A percentile compares a stretch with the other conserved stretches of the same genome.
Conservation (phyloP, 2,329 filamentous ascomycete genomes). For the Pleomassaria siparia region DNA sequence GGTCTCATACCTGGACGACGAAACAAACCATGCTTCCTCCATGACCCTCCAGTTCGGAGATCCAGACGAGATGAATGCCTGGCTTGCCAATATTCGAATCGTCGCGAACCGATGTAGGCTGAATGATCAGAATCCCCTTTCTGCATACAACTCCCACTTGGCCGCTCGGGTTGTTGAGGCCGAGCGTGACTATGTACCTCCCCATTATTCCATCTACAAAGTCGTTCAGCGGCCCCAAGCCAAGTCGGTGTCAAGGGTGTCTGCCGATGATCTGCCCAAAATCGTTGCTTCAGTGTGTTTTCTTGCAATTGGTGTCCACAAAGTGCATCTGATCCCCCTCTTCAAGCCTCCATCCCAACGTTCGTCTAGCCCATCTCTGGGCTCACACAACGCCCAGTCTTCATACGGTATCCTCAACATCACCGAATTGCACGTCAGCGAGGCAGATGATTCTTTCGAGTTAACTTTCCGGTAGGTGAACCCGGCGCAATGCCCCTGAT, state of each 20-base stretch:
- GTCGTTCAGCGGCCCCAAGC: constrained; percentile 64
- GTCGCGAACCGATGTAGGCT: constrained; percentile 60
- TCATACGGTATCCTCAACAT: constrained; percentile 67
- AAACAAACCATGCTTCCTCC: constrained; percentile 60
- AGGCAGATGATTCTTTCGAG: constrained; percentile 67
- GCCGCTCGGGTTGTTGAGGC: constrained; percentile 64
- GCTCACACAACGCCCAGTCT: constrained; percentile 52
- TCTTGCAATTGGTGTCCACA: constrained; percentile 68
- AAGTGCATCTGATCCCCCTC: constrained; percentile 68
- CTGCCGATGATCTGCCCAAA: constrained; percentile 68
- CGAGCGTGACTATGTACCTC: constrained; percentile 68
- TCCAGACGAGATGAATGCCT: constrained; percentile 65
- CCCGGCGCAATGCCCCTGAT: constrained; percentile 8
- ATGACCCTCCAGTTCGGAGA: constrained; percentile 67
- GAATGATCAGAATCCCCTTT: constrained; percentile 55
- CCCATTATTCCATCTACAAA: constrained; percentile 68
- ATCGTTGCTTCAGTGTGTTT: constrained; percentile 66
- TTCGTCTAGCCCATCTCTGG: constrained; percentile 57
- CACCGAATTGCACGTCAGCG: constrained; percentile 60
- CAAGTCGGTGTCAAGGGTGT: constrained; percentile 59
- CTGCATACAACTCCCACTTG: constrained; percentile 63
- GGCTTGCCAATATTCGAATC: constrained; percentile 64
- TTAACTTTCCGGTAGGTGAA: constrained; percentile 59
- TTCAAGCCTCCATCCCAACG: constrained; percentile 58
- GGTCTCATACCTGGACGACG: constrained; percentile 68